Conservation (phyloP, 2,329 filamentous ascomycete species). For the Fusarium sp. region DNA sequence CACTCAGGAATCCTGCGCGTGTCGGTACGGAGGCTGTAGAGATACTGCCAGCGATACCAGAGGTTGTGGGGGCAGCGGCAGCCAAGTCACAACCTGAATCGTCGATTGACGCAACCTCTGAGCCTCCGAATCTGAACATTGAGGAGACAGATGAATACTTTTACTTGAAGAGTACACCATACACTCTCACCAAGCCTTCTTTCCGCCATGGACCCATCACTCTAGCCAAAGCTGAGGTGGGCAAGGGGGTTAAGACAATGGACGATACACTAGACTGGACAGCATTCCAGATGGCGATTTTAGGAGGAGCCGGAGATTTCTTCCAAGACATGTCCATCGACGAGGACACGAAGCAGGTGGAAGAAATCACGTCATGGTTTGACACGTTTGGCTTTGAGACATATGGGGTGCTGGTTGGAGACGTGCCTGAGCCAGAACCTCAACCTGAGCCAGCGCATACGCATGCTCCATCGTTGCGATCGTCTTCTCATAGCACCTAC, state of each 20-base stretch:
- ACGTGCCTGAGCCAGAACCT: constrained; percentile 1
- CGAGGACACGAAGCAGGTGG: constrained; percentile 58
- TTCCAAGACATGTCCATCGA: constrained; percentile 57
- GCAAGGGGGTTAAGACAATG: constrained; percentile 52
- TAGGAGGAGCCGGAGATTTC: constrained; percentile 67
- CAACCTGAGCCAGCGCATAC: constrained; percentile 4
- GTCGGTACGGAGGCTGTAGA: constrained; percentile 11
- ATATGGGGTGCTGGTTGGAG: constrained; percentile 55
- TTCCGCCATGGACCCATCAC: constrained; percentile 69
- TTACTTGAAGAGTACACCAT: constrained; percentile 62
- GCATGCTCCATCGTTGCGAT: constrained; percentile 28
- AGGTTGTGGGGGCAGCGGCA: constrained; percentile 28
- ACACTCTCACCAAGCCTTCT: constrained; percentile 60
- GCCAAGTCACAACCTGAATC: constrained; percentile 18
- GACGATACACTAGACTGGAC: constrained; percentile 71
- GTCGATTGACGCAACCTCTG: constrained; percentile 4
- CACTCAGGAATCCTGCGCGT: constrained; percentile 42
- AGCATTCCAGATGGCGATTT: constrained; percentile 73
- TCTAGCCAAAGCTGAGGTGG: constrained; percentile 59
- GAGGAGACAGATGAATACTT: constrained; percentile 59
- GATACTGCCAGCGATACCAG: constrained; percentile 45
- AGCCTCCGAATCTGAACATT: constrained; percentile 34
- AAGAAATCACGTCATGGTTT: constrained; percentile 65
- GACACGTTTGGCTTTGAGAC: constrained; percentile 61
- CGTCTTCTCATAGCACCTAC: constrained; percentile 42